These are phyloP conservation scores for Thyridium curvatum DNA, from an alignment of 2,329 filamentous ascomycete species.

Conservation along the genomic window DNA sequence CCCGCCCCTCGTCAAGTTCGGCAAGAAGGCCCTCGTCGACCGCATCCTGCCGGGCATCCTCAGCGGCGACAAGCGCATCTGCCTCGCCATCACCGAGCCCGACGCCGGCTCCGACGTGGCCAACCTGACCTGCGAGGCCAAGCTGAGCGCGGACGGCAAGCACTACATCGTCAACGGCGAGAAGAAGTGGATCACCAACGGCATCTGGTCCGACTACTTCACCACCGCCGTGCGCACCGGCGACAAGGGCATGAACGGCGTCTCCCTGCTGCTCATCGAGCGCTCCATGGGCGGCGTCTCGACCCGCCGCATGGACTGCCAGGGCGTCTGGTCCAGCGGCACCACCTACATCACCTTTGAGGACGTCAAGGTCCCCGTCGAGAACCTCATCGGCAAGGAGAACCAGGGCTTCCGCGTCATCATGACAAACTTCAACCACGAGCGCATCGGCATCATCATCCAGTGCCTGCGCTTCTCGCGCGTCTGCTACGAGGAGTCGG, in stretches of 20 bases:
- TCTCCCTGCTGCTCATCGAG: constrained; percentile 89
- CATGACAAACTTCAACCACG: constrained; percentile 99
- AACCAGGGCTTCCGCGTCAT: constrained; percentile 98
- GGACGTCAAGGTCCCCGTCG: constrained; percentile 98
- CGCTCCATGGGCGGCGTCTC: constrained; percentile 76
- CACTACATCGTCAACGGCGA: constrained; percentile 99
- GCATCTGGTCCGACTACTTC: constrained; percentile 95
- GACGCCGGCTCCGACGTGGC: constrained; percentile 94
- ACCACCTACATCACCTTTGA: constrained; percentile 98
- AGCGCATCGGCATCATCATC: constrained; percentile 97
- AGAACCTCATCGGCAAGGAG: constrained; percentile 95
- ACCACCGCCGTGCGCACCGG: constrained; percentile 92
- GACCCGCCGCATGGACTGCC: constrained; percentile 95
- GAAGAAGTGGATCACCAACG: constrained; percentile 99
- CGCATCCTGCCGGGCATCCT: constrained; percentile 85
- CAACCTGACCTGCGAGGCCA: constrained; percentile 91
- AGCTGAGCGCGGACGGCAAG: constrained; percentile 91
- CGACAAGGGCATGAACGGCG: constrained; percentile 83
- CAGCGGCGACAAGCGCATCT: constrained; percentile 92
- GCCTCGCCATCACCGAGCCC: constrained; percentile 92
- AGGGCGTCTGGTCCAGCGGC: constrained; percentile 91
- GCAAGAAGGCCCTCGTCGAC: constrained; percentile 76
- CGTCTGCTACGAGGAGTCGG: constrained; percentile 92
- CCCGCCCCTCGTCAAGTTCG: constrained; percentile 88
- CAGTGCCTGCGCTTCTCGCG: constrained; percentile 92